Conservation (phyloP, 108 stramenopile species). For the Nitzschia putrida region DNA sequence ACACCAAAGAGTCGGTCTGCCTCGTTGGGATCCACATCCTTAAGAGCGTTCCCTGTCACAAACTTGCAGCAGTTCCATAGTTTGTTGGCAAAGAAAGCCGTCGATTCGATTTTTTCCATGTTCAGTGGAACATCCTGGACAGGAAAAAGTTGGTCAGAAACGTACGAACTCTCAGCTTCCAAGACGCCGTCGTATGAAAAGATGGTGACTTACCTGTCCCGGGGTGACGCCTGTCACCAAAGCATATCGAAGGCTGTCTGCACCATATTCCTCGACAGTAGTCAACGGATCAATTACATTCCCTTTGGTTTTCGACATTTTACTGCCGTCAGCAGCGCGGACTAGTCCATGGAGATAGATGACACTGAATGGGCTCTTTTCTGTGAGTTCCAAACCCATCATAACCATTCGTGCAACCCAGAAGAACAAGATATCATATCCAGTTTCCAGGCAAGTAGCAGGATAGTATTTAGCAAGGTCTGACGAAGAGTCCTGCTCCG, state of each 20-base stretch:
- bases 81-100: slow-evolving; percentile 96
- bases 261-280: slow-evolving; percentile 91
- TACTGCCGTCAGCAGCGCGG: slow-evolving; percentile 91
- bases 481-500: slow-evolving; percentile 61
- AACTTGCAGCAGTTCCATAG: slow-evolving; percentile 97
- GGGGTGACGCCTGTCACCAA: slow-evolving; percentile 95
- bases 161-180: too few relatives aligned
- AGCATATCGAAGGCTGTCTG: slow-evolving; percentile 91
- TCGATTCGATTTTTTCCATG: slow-evolving; percentile 88
- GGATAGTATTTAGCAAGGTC: slow-evolving; percentile 93
- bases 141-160: neutral
- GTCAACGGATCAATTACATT: slow-evolving; percentile 98
- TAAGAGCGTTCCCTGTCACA: slow-evolving; percentile 83
- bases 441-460: slow-evolving; percentile 94
- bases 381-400: slow-evolving; percentile 93
- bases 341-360: slow-evolving; percentile 95
- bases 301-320: slow-evolving; percentile 99
- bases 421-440: slow-evolving; percentile 99
- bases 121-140: slow-evolving; percentile 85
- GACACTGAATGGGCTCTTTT: slow-evolving; percentile 90
- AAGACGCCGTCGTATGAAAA: too few relatives aligned
- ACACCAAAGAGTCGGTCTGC: slow-evolving; percentile 66
- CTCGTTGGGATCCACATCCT: slow-evolving; percentile 55
- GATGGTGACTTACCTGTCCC: slow-evolving; percentile 66
- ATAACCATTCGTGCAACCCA: slow-evolving; percentile 99